Evolutionary conservation across 768 basidiomycete genomes (phyloP), one percentile per base, ranked within the genome.

Genomic region (Kondoa subrosea): DNA sequence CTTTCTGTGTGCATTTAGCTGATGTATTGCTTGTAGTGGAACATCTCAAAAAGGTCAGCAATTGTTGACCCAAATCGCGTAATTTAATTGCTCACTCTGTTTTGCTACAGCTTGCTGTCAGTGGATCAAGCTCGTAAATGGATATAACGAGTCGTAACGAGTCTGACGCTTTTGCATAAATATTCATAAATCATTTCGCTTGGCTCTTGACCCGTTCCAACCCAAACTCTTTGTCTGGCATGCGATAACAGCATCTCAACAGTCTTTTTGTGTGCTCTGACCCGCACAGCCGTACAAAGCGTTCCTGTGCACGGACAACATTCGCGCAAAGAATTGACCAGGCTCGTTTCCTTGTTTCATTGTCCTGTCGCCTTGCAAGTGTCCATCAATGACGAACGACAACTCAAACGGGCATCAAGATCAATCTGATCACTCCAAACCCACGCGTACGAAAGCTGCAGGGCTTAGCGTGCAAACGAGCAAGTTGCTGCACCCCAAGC

Each of bases 21-120:
- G 15, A 30, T 60, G 58, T 60, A 4, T 30, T 32, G 65, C 65
- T 56, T 68, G 27, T 62, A 68, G 27, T 69, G 72, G 69, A 67
- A 40, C 71, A 72, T 61, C 40, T 71, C 26, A 68, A 68, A 27
- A 72, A 72, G 65, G 65, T 29, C 29, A 21, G 3, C 26, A 16
- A 31, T 3, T n/a, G 40, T n/a, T 32, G 26, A 15, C 3, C 27
- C 68, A 65, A 4, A 15, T 25, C 58, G 25, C 14, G 8, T 15
- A 8, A 25, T 31, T 27, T 12, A 25, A 15, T 25, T 59, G 58
- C 58, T 59, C 25, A 25, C 14, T 25, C 25, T 59, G 4, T 25
- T 27, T 27, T 59, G 4, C 8, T 59, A 59, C 58, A 25, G 58
- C 25, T 59, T 4, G 58, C 30, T 31, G 58, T 59, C 58, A 59